Base-by-base conservation (phyloP, 2,329 filamentous ascomycete species). In the Chaetomium sp. region DNA sequence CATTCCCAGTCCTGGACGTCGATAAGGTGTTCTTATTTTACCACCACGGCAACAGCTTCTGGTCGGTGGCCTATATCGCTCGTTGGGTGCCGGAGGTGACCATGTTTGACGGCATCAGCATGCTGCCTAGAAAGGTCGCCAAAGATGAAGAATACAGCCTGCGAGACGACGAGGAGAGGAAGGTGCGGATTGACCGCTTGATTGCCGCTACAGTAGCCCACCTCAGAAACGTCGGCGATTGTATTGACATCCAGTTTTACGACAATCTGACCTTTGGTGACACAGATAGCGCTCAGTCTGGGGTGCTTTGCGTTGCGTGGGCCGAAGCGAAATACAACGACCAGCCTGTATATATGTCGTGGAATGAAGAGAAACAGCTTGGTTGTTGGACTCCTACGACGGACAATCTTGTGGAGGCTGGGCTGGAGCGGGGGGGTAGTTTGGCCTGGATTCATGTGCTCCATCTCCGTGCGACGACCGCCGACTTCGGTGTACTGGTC, bases 61-160 rank as follows among this genome's bases (percentile, higher is more conserved):
- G 41, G 49, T 52, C 49, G 49, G 49, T 52, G n/a, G 49, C 49
- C 10, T 32, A 45, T 12, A 32, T 52, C 49, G 41, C 27, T 35
- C 49, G 49, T 38, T 38, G 33, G 32, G 36, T 19, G 47, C 19
- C 42, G 32, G 5, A 43, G 33, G 49, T 51, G 19, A 6, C 37
- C 6, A 51, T 44, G 49, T 51, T 51, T 27, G 49, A 51, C 38
- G 49, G 49, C 6, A 51, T 44, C 32, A 50, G 48, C 48, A 50
- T 19, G 4, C 37, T 41, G 37, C 36, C 48, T 36, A 27, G 19
- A 27, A 27, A 27, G 19, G 19, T 27, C 3, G 19, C 19, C 19
- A 27, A 27, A 27, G 2, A 27, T 27, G 19, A 27, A 27, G 19
- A 27, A 27, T 36, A 38, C 38, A 38, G n/a, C 38, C 11, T 36